phyloP scores from a whole-genome alignment of 2,329 filamentous ascomycete species.

The Ophiocordyceps camponoti-floridani region DNA sequence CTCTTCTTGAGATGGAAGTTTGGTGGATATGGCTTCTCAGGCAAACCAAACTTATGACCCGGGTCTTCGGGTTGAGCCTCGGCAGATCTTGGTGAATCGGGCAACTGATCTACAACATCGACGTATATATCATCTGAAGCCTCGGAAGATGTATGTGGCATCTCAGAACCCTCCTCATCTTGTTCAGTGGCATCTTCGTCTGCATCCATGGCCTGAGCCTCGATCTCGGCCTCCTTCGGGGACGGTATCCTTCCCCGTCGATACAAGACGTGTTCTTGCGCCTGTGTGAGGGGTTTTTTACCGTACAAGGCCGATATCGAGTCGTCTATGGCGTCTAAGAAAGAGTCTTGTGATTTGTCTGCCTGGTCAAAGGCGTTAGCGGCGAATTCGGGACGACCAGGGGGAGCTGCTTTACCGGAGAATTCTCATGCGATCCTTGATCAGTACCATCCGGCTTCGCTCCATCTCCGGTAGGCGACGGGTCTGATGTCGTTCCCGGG shows the following conservation, averaged over 20 bases:
- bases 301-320: conserved; percentile 13
- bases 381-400: not conserved
- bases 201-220: too few relatives aligned
- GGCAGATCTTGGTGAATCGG: too few relatives aligned
- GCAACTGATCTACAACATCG: too few relatives aligned
- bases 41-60: conserved; percentile 66
- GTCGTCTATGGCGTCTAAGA: conserved; percentile 14
- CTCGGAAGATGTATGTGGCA: too few relatives aligned
- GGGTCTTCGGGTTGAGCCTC: conserved; percentile 15
- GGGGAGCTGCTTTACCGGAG: not conserved
- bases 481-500: too few relatives aligned
- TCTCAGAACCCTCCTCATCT: conserved; percentile 9
- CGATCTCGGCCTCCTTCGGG: conserved; percentile 4
- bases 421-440: not conserved
- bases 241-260: conserved; percentile 21
- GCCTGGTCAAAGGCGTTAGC: conserved; percentile 2
- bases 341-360: conserved; percentile 2
- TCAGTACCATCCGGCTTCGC: conserved; percentile 3
- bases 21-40: conserved; percentile 45
- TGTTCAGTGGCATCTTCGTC: conserved; percentile 3
- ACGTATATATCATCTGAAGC: too few relatives aligned
- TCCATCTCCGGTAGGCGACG: too few relatives aligned
- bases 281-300: conserved; percentile 19
- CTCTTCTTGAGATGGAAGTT: conserved; percentile 53
- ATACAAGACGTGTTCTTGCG: conserved; percentile 25